A percentile compares a stretch with the other conserved stretches of the same genome.
phyloP scores from a whole-genome alignment of 805 yeast species.

The Kazachstania kunashirensis region DNA sequence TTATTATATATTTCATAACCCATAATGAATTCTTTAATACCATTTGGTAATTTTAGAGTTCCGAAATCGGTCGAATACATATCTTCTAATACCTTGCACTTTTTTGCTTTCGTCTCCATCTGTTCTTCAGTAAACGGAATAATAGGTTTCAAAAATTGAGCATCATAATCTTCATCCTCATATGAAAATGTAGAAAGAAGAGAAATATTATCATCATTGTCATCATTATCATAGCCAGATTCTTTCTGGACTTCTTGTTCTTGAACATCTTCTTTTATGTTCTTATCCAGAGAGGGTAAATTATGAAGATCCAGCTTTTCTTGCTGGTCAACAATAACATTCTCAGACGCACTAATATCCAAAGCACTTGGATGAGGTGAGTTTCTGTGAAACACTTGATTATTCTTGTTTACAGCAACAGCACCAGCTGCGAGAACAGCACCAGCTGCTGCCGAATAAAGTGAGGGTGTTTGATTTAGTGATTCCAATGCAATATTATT shows the following conservation, averaged over 20 bases:
- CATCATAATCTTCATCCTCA: constrained; percentile 23
- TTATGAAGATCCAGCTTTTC: no score
- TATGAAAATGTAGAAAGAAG: no score
- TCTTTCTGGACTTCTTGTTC: no score
- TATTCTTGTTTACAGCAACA: constrained; percentile 19
- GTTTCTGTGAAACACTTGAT: constrained; percentile 15
- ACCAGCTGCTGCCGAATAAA: constrained; percentile 17
- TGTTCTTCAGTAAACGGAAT: constrained; percentile 12
- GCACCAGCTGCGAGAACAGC: constrained; percentile 23
- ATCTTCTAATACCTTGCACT: constrained; percentile 9
- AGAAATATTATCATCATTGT: no score
- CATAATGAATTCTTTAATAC: constrained; percentile 29
- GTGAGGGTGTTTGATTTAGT: constrained; percentile 4
- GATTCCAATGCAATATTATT: constrained; percentile 1
- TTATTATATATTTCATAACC: constrained; percentile 20
- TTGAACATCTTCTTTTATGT: no score
- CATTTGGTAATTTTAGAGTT: constrained; percentile 23
- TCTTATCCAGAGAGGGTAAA: no score
- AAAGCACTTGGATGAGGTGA: constrained; percentile 5
- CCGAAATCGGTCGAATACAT: constrained; percentile 14
- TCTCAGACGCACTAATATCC: neutral
- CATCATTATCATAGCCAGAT: no score
- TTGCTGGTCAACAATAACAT: no score
- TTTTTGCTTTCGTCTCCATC: constrained; percentile 5
- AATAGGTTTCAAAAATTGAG: constrained; percentile 8